phyloP scores from a whole-genome alignment of 2,329 filamentous ascomycete genomes.

The Nothopassalora personata region DNA sequence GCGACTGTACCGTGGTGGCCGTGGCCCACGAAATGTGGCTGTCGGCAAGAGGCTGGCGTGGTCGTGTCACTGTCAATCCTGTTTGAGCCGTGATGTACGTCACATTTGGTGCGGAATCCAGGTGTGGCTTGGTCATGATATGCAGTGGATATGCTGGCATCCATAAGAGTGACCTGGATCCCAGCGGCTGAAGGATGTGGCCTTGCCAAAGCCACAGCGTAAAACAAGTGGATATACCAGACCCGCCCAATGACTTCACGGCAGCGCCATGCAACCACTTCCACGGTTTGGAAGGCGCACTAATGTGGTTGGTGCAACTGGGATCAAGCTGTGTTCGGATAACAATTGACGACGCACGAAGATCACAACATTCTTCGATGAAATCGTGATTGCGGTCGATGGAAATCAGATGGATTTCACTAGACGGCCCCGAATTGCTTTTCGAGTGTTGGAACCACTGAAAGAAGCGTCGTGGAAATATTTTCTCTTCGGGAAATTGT shows the following conservation, averaged over 20 bases:
- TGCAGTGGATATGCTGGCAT: not conserved
- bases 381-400: too few relatives aligned
- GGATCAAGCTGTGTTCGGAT: not conserved
- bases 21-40: not conserved
- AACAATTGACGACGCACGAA: not conserved
- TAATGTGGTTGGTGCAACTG: not conserved
- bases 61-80: not conserved
- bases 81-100: not conserved
- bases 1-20: not conserved
- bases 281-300: not conserved
- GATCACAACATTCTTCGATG: too few relatives aligned
- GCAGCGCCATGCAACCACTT: not conserved
- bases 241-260: not conserved
- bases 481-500: too few relatives aligned
- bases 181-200: not conserved
- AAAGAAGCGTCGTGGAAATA: too few relatives aligned
- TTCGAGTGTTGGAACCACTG: too few relatives aligned
- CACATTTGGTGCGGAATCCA: not conserved
- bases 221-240: not conserved
- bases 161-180: not conserved
- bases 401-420: too few relatives aligned
- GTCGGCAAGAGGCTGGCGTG: constrained; percentile 2
- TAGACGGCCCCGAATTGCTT: too few relatives aligned
- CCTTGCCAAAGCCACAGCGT: not conserved
- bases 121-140: not conserved